Evolutionary conservation across 2,329 filamentous ascomycete genomes (phyloP).

Genomic region (Ilyonectria destructans): DNA sequence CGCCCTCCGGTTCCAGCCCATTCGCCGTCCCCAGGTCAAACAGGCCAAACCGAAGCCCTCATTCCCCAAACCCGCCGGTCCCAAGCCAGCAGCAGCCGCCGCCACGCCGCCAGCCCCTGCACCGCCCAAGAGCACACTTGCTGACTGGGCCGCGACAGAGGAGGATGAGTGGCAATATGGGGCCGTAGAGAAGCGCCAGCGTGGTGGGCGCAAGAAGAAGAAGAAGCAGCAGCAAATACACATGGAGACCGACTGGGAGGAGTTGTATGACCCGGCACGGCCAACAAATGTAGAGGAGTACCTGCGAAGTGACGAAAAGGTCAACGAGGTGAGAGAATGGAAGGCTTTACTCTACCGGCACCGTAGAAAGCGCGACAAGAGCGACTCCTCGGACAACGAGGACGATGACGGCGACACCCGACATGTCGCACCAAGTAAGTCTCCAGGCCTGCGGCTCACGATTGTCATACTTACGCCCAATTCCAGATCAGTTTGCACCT

Average conservation of each 20-base stretch:
- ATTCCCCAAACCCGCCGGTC: constrained; percentile 64
- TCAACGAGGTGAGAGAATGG: constrained; percentile 87
- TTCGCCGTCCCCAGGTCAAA: constrained; percentile 80
- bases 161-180: constrained; percentile 88
- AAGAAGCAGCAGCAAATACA: constrained; percentile 74
- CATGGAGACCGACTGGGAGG: constrained; percentile 86
- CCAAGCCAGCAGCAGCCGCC: constrained; percentile 54
- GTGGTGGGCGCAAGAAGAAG: constrained; percentile 86
- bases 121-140: constrained; percentile 78
- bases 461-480: constrained; percentile 39
- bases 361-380: constrained; percentile 63
- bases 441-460: background rate
- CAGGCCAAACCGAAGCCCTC: constrained; percentile 73
- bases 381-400: constrained; percentile 60
- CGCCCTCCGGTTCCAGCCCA: constrained; percentile 89
- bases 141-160: constrained; percentile 84
- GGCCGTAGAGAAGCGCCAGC: constrained; percentile 76
- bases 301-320: constrained; percentile 86
- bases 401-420: constrained; percentile 52
- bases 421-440: constrained; percentile 54
- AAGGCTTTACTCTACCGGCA: constrained; percentile 86
- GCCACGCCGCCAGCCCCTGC: constrained; percentile 52
- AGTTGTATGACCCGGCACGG: constrained; percentile 87
- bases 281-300: constrained; percentile 92
- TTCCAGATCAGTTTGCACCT: constrained; percentile 73